These are phyloP conservation scores for Cryptosporidium felis DNA, from an alignment of 169 alveolate species.

Conservation along the genomic window DNA sequence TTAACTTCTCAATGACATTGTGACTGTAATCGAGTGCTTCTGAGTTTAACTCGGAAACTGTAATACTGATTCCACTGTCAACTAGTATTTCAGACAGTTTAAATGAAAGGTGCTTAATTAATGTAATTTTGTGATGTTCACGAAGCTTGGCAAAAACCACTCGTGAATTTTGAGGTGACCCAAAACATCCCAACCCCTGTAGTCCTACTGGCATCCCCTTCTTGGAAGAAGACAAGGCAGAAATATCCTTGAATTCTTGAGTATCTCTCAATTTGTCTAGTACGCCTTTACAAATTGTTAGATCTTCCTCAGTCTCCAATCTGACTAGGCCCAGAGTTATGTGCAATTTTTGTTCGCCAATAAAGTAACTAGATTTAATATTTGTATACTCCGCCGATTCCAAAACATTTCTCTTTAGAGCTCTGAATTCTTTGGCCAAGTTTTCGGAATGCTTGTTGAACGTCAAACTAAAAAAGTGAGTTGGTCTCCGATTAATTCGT, in stretches of 20 bases:
- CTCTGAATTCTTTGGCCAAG: slow-evolving; percentile 1
- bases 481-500: slow-evolving; percentile 10
- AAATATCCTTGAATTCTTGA: slow-evolving; percentile 1
- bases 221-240: background rate
- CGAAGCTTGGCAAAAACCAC: slow-evolving; percentile 19
- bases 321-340: slow-evolving; percentile 45
- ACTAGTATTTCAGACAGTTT: slow-evolving; percentile 13
- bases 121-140: background rate
- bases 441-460: slow-evolving; percentile 15
- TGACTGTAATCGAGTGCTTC: background rate
- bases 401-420: background rate
- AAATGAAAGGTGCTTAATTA: slow-evolving; percentile 36
- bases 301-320: slow-evolving; percentile 11
- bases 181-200: slow-evolving; percentile 34
- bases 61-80: background rate
- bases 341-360: slow-evolving; percentile 45
- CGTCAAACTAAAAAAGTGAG: slow-evolving; percentile 54
- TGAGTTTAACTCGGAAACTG: background rate
- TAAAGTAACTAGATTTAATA: slow-evolving; percentile 11
- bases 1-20: background rate
- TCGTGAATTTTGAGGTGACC: slow-evolving; percentile 11
- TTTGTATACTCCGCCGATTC: slow-evolving; percentile 39
- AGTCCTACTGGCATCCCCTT: slow-evolving; percentile 31
- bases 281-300: background rate
- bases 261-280: background rate